A percentile compares a stretch with the other conserved stretches of the same genome.
These are phyloP conservation scores for Clonostachys rosea DNA, from an alignment of 2,329 filamentous ascomycete species.

Conservation along the genomic window DNA sequence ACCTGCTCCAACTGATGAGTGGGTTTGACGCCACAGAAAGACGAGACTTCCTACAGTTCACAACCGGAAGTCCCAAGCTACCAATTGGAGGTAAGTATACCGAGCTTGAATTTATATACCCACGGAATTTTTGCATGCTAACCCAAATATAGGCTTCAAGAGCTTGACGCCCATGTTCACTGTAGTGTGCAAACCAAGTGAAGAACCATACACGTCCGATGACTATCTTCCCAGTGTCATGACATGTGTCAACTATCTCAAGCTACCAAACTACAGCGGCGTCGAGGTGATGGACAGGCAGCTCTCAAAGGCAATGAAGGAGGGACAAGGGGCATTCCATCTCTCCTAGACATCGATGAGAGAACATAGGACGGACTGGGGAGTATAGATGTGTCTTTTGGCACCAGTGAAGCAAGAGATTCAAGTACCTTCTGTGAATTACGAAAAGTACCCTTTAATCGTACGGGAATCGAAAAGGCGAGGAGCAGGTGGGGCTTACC, in stretches of 20 bases:
- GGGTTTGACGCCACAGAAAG: slow-evolving; percentile 70
- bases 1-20: slow-evolving; percentile 92
- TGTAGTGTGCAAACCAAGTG: slow-evolving; percentile 97
- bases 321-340: slow-evolving; percentile 97
- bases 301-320: slow-evolving; percentile 80
- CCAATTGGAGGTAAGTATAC: slow-evolving; percentile 82
- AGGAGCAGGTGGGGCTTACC: too few species aligned
- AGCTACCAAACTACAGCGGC: slow-evolving; percentile 88
- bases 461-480: too few species aligned
- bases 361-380: too few species aligned
- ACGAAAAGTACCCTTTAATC: too few species aligned
- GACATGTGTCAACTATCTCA: slow-evolving; percentile 99
- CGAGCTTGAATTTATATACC: not conserved
- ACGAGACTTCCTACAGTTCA: slow-evolving; percentile 94
- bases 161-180: slow-evolving; percentile 97
- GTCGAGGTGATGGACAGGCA: slow-evolving; percentile 73
- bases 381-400: too few species aligned
- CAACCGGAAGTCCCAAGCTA: slow-evolving; percentile 94
- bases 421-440: too few species aligned
- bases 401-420: too few species aligned
- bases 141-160: slow-evolving; percentile 72
- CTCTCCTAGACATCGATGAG: slow-evolving; percentile 56
- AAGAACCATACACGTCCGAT: slow-evolving; percentile 87
- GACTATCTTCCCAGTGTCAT: slow-evolving; percentile 99
- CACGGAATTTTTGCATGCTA: slow-evolving; percentile 14